phyloP scores from a whole-genome alignment of 2,329 filamentous ascomycete species.

The Alternaria triticimaculans region DNA sequence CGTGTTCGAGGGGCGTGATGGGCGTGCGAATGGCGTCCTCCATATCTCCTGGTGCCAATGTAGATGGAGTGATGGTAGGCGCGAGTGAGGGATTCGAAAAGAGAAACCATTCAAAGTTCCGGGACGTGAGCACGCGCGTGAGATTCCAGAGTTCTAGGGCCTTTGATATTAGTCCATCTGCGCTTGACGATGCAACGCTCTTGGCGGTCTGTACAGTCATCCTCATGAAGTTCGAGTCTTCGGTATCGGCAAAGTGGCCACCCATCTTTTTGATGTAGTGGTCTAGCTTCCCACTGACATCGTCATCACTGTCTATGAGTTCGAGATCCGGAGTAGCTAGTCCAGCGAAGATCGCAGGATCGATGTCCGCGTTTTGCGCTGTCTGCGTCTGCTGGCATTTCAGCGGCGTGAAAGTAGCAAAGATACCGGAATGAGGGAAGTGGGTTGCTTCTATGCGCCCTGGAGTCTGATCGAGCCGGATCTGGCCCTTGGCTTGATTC shows the following conservation, averaged over 20 bases:
- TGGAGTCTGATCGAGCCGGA: slow-evolving; percentile 56
- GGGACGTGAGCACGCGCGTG: slow-evolving; percentile 61
- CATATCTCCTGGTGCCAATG: slow-evolving; percentile 39
- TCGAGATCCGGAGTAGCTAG: slow-evolving; percentile 48
- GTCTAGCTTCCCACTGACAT: slow-evolving; percentile 60
- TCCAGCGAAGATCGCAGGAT: slow-evolving; percentile 45
- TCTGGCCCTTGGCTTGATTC: slow-evolving; percentile 56
- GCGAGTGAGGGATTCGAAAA: slow-evolving; percentile 54
- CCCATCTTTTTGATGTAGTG: slow-evolving; percentile 60
- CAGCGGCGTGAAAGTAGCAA: slow-evolving; percentile 55
- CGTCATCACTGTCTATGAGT: slow-evolving; percentile 60
- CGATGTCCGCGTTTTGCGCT: slow-evolving; percentile 40
- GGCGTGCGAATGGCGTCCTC: slow-evolving; percentile 35
- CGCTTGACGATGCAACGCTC: slow-evolving; percentile 38
- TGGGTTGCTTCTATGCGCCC: slow-evolving; percentile 63
- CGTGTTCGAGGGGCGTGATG: slow-evolving; percentile 41
- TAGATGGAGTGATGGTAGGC: slow-evolving; percentile 42
- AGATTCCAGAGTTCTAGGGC: slow-evolving; percentile 64
- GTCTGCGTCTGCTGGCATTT: slow-evolving; percentile 43
- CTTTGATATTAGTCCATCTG: slow-evolving; percentile 57
- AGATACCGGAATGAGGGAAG: slow-evolving; percentile 55
- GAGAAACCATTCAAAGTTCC: slow-evolving; percentile 56
- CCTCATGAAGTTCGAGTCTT: slow-evolving; percentile 60
- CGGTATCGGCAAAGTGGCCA: slow-evolving; percentile 55
- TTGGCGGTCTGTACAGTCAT: slow-evolving; percentile 53